Evolutionary conservation across 495 filamentous ascomycete species (phyloP).

Genomic region (Daldinia vernicosa): DNA sequence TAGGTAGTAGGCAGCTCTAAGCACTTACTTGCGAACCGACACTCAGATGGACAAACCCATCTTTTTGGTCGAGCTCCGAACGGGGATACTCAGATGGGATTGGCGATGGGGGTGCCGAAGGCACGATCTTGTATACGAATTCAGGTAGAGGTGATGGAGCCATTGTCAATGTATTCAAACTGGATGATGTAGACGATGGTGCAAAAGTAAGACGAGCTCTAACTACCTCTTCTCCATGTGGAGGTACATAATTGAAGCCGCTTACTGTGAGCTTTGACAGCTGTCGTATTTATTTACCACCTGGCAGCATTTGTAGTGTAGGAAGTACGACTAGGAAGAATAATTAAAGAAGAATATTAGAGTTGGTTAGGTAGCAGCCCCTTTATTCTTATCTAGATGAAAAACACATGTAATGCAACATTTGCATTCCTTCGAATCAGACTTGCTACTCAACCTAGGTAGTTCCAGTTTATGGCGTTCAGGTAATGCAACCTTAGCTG

Average conservation of each 20-base stretch:
- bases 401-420: no score
- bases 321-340: no score
- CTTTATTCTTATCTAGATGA: no score
- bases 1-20: no score
- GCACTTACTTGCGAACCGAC: slow-evolving; percentile 55
- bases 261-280: slow-evolving; percentile 9
- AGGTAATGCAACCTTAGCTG: no score
- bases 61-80: slow-evolving; percentile 59
- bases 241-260: background rate
- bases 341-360: no score
- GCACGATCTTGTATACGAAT: slow-evolving; percentile 63
- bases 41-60: slow-evolving; percentile 64
- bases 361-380: no score
- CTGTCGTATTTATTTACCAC: slow-evolving; percentile 6
- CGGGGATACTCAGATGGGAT: slow-evolving; percentile 58
- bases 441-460: no score
- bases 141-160: slow-evolving; percentile 50
- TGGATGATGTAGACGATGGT: background rate
- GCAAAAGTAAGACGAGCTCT: background rate
- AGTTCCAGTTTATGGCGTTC: no score
- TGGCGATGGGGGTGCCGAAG: slow-evolving; percentile 55
- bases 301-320: background rate
- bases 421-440: no score
- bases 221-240: background rate
- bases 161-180: slow-evolving; percentile 12